Conservation (phyloP, 2,329 filamentous ascomycete genomes). For the Sporothrix pallida region DNA sequence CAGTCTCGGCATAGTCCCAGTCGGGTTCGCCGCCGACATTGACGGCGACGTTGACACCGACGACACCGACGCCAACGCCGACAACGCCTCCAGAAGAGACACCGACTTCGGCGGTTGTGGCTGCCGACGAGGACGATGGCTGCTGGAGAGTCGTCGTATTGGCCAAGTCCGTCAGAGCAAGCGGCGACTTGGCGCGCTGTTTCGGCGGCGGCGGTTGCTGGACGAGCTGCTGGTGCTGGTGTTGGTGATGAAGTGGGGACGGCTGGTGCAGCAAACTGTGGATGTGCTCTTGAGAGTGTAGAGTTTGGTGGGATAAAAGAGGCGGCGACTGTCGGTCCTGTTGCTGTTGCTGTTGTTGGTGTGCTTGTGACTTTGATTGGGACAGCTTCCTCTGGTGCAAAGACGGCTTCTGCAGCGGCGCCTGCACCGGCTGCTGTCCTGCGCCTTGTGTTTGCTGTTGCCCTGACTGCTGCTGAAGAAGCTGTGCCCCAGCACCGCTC, state of each 20-base stretch:
- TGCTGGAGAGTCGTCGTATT: conserved; percentile 48
- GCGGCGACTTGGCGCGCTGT: conserved; percentile 61
- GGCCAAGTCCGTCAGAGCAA: conserved; percentile 58
- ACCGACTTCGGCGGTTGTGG: conserved; percentile 45
- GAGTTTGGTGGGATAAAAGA: background rate
- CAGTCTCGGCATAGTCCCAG: conserved; percentile 93
- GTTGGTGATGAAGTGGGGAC: conserved; percentile 36
- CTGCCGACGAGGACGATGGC: conserved; percentile 45
- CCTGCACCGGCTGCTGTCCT: conserved; percentile 22
- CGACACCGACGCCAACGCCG: conserved; percentile 44
- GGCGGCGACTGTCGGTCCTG: conserved; percentile 3
- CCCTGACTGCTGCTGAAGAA: conserved; percentile 6
- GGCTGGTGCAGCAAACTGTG: conserved; percentile 40
- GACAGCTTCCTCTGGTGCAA: conserved; percentile 18
- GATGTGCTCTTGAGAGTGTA: conserved; percentile 2
- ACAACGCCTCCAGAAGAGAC: conserved; percentile 1
- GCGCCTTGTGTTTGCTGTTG: background rate
- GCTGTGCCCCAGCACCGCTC: conserved; percentile 11
- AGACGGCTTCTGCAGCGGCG: background rate
- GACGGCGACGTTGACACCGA: conserved; percentile 43
- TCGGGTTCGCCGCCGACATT: conserved; percentile 52
- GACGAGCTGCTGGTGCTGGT: conserved; percentile 48
- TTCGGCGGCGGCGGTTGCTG: conserved; percentile 45
- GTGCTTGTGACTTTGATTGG: conserved; percentile 18
- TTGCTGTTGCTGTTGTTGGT: conserved; percentile 20